These are phyloP conservation scores for Petunia secreta DNA, from an alignment of 257 asterid species.

Conservation along the genomic window DNA sequence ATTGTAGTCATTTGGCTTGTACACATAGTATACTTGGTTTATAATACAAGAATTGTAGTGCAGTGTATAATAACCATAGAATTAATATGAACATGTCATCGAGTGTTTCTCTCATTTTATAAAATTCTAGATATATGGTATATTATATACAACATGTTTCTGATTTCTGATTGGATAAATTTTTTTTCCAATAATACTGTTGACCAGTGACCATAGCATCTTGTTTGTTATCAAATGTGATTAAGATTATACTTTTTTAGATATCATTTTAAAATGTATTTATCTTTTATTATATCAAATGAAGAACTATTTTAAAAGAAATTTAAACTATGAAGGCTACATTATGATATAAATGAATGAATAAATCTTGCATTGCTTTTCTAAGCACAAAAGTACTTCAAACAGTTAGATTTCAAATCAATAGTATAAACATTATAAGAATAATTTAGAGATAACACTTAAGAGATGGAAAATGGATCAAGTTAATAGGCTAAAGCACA, in stretches of 20 bases:
- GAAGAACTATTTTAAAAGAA: not conserved
- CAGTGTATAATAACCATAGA: not conserved
- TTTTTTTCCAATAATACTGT: not conserved
- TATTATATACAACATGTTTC: not conserved
- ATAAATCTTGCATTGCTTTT: constrained; percentile 2
- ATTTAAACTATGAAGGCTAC: not conserved
- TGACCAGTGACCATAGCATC: not conserved
- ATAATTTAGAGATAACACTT: not conserved
- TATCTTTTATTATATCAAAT: not conserved
- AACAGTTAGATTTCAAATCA: not conserved
- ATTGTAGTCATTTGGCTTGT: not conserved
- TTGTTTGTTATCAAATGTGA: not conserved
- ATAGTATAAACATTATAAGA: not conserved
- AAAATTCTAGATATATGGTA: not conserved
- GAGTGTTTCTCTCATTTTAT: not conserved
- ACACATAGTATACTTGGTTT: not conserved
- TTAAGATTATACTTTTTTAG: not conserved
- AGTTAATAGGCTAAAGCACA: not conserved
- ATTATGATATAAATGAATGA: constrained; percentile 1
- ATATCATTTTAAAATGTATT: not conserved
- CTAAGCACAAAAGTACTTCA: not conserved
- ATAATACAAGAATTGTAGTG: not conserved
- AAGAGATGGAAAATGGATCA: not conserved
- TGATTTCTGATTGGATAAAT: not conserved
- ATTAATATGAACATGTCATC: not conserved